Evolutionary conservation across 1,284 basidiomycete genomes (phyloP), one percentile per base, ranked within the genome.

Genomic region (Lentinula novae-zelandiae): DNA sequence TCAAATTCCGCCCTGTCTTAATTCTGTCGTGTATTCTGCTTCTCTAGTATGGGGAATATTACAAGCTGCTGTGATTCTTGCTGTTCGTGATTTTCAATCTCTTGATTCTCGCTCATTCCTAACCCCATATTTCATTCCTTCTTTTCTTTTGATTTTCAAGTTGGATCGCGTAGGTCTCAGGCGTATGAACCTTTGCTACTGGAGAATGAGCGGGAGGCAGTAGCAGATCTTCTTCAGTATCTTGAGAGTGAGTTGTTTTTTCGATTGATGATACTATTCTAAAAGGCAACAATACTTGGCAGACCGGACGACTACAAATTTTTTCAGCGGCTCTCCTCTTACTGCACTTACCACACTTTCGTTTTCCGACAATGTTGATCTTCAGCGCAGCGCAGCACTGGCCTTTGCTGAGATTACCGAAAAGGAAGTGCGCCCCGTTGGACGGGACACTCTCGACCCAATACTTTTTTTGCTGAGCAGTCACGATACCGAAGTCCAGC

Each of bases 401-500:
- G 97, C 97, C 1, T 99, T 99, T 72, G 97, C 97, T 54, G 97
- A 99, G 76, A 99, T 99, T 67, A 99, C 97, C 17, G 97, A 99
- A 81, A 99, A 99, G 80, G 97, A 99, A 77, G 96, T 99, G 57
- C 86, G 96, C 56, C 94, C 95, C 62, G 97, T 99, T 17, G 95
- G 93, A 13, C 84, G 97, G 65, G 97, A 99, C 75, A 99, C 97
- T 5, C 85, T 99, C 68, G 97, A 99, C 76, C 97, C 97, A 56
- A 96, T 99, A 67, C 87, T 99, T 66, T 99, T 98, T 78, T 86
- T 99, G 62, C 84, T 99, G 65, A 94, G 95, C 70, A 96, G 93
- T 72, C 97, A 99, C 76, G 97, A 99, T 75, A 95, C 94, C 55
- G 97, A 99, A 77, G 97, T 99, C 48, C 97, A 99, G 79, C 86